Evolutionary conservation across 1,139 yeast species (phyloP).

Genomic region (Debaryomyces psychrophilus): DNA sequence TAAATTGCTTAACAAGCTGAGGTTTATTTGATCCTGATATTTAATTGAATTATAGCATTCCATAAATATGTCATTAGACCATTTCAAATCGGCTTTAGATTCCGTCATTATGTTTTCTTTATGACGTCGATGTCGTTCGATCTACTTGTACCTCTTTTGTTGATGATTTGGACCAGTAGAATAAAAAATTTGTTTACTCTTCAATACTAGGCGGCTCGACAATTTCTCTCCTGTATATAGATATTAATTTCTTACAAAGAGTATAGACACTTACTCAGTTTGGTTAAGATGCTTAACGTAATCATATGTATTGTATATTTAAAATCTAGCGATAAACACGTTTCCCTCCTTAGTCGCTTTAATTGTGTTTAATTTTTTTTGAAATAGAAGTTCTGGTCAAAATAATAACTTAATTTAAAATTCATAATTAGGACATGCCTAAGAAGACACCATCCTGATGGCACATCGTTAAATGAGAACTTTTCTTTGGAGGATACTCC

Average conservation of each 20-base stretch:
- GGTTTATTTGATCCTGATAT: slow-evolving; percentile 30
- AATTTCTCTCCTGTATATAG: slow-evolving; percentile 1
- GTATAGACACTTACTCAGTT: not conserved
- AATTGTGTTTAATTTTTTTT: too few species aligned
- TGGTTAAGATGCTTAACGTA: too few species aligned
- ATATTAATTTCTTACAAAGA: not conserved
- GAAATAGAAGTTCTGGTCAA: not conserved
- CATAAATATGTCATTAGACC: slow-evolving; percentile 39
- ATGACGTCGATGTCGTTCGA: not conserved
- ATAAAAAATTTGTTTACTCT: slow-evolving; percentile 9
- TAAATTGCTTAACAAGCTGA: slow-evolving; percentile 29
- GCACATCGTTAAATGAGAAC: slow-evolving; percentile 28
- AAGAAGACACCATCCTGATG: slow-evolving; percentile 29
- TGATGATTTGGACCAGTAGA: not conserved
- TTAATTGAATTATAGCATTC: slow-evolving; percentile 43
- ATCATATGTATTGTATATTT: too few species aligned
- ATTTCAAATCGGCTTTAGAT: slow-evolving; percentile 19
- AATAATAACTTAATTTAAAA: not conserved
- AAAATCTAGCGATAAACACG: too few species aligned
- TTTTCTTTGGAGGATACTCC: slow-evolving; percentile 40
- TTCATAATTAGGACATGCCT: slow-evolving; percentile 8
- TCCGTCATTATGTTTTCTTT: slow-evolving; percentile 5
- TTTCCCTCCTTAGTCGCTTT: too few species aligned
- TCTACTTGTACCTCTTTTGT: not conserved
- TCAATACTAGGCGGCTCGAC: not conserved